Evolutionary conservation across 2,329 filamentous ascomycete genomes (phyloP).

Genomic region (Hypoxylon sp.): DNA sequence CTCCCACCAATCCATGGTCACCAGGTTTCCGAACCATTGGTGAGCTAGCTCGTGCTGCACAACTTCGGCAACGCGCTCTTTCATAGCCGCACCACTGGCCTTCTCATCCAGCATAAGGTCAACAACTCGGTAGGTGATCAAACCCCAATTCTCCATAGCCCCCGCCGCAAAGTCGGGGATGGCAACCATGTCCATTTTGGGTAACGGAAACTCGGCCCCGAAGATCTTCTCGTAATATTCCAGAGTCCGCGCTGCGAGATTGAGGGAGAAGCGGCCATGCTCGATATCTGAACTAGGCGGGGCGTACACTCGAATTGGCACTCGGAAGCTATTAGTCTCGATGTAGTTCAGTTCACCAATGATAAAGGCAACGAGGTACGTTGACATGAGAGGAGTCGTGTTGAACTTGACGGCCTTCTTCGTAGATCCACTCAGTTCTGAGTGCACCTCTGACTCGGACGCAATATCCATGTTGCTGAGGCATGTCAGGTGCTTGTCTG

Average conservation of each 20-base stretch:
- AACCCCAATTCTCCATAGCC: conserved; percentile 98
- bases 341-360: conserved; percentile 94
- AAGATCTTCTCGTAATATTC: conserved; percentile 97
- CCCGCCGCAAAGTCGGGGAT: conserved; percentile 96
- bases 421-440: conserved; percentile 69
- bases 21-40: conserved; percentile 98
- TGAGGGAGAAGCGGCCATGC: conserved; percentile 89
- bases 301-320: conserved; percentile 94
- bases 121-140: conserved; percentile 94
- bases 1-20: conserved; percentile 99
- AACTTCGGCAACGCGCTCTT: conserved; percentile 93
- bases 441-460: conserved; percentile 78
- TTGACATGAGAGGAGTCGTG: conserved; percentile 93
- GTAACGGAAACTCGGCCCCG: conserved; percentile 84
- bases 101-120: conserved; percentile 93
- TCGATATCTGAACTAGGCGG: conserved; percentile 91
- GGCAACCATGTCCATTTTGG: conserved; percentile 97
- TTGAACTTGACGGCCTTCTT: conserved; percentile 94
- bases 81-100: conserved; percentile 86
- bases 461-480: conserved; percentile 97
- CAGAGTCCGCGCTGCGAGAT: conserved; percentile 89
- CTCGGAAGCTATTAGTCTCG: conserved; percentile 89
- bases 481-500: conserved; percentile 90
- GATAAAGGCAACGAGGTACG: conserved; percentile 93
- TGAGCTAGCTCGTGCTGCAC: conserved; percentile 97